These are phyloP conservation scores for Amylostereum areolatum DNA, from an alignment of 1,284 basidiomycete genomes.

Conservation along the genomic window DNA sequence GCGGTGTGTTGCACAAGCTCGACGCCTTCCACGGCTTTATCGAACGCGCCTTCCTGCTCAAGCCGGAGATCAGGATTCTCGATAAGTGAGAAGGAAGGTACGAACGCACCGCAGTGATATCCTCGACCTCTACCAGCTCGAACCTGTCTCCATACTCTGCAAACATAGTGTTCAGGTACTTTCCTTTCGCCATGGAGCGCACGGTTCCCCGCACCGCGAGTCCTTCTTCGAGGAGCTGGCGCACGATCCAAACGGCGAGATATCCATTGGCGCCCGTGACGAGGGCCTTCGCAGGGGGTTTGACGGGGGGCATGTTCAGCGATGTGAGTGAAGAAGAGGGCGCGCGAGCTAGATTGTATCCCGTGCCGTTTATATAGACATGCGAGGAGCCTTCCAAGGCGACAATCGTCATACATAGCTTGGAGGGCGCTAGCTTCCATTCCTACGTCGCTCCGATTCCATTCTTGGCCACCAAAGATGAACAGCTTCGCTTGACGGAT, in stretches of 20 bases:
- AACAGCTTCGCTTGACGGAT: no score
- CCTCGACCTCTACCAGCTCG: constrained; percentile 46
- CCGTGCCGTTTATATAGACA: not conserved
- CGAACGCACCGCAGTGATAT: constrained; percentile 42
- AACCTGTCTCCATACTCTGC: constrained; percentile 37
- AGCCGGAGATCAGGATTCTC: not conserved
- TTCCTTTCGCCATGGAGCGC: constrained; percentile 43
- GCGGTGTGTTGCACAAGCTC: constrained; percentile 40
- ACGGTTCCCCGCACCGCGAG: constrained; percentile 54
- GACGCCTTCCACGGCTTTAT: constrained; percentile 35
- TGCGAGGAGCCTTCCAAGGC: no score
- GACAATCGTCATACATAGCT: no score
- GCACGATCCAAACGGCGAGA: constrained; percentile 34
- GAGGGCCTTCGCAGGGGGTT: constrained; percentile 24
- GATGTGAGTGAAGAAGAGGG: no score
- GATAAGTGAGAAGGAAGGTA: not conserved
- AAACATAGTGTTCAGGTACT: constrained; percentile 43
- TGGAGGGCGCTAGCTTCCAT: no score
- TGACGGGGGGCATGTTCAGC: constrained; percentile 21
- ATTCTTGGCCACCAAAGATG: no score
- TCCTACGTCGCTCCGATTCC: no score
- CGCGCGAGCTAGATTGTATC: not conserved
- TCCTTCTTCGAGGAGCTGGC: constrained; percentile 31
- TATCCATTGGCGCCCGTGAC: constrained; percentile 38
- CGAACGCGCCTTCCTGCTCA: constrained; percentile 22